Conservation (phyloP, 306 rosid species). For the Glycine latifolia region DNA sequence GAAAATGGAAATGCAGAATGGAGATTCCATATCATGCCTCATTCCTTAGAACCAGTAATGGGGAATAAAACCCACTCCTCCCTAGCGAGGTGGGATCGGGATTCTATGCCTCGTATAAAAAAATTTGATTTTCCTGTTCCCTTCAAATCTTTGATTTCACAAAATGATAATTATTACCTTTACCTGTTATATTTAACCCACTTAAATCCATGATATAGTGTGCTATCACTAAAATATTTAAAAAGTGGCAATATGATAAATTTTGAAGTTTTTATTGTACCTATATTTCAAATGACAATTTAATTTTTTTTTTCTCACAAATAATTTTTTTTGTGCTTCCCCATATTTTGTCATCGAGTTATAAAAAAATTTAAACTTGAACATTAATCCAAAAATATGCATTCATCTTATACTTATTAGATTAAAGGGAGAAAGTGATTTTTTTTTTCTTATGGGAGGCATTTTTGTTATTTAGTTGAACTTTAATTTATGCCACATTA, state of each 20-base stretch:
- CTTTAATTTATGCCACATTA: neutral
- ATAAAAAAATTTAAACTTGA: neutral
- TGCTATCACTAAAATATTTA: neutral
- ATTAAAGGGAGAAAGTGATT: neutral
- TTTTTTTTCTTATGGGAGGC: neutral
- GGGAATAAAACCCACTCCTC: neutral
- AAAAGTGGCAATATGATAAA: neutral
- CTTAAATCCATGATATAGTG: neutral
- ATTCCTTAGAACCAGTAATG: neutral
- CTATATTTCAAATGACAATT: neutral
- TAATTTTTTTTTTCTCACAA: neutral
- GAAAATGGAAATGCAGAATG: too few species aligned
- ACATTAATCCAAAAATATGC: conserved; percentile 9
- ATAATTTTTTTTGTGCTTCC: neutral
- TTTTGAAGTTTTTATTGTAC: neutral
- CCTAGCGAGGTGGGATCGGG: neutral
- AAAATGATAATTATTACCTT: neutral
- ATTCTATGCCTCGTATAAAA: neutral
- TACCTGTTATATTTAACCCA: neutral
- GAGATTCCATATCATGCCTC: neutral
- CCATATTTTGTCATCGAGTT: neutral
- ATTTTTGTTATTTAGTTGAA: neutral
- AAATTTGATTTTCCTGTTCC: neutral
- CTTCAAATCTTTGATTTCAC: neutral
- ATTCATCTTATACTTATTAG: neutral